phyloP scores from a whole-genome alignment of 2,329 filamentous ascomycete genomes.

The Paecilomyces dactylethromorphus region DNA sequence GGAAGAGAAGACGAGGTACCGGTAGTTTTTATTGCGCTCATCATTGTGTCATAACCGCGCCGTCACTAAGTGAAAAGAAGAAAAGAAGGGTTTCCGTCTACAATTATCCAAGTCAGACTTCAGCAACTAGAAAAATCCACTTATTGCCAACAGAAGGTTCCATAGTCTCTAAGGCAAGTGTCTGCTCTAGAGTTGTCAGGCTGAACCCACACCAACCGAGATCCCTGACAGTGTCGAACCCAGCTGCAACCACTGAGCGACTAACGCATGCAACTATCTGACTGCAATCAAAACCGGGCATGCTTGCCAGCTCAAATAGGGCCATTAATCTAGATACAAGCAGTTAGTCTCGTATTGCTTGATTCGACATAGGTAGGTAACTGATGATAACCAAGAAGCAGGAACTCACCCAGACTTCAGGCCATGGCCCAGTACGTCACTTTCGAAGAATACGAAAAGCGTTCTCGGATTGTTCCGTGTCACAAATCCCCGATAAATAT shows the following conservation, averaged over 20 bases:
- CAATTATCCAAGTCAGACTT: slow-evolving; percentile 49
- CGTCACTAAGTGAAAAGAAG: background rate
- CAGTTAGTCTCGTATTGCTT: slow-evolving; percentile 1
- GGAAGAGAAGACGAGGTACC: background rate
- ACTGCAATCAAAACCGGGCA: slow-evolving; percentile 63
- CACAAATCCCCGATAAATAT: slow-evolving; percentile 81
- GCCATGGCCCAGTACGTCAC: slow-evolving; percentile 64
- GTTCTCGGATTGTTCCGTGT: slow-evolving; percentile 64
- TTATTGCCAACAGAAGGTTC: slow-evolving; percentile 62
- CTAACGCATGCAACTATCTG: slow-evolving; percentile 77
- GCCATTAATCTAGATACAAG: slow-evolving; percentile 65
- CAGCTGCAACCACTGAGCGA: slow-evolving; percentile 56
- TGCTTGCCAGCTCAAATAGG: slow-evolving; percentile 78
- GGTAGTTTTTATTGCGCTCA: background rate
- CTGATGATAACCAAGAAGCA: background rate
- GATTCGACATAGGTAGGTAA: background rate
- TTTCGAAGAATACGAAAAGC: slow-evolving; percentile 84
- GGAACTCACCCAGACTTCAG: slow-evolving; percentile 75
- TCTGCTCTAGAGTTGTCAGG: slow-evolving; percentile 70
- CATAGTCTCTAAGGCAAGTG: slow-evolving; percentile 48
- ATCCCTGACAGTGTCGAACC: slow-evolving; percentile 65
- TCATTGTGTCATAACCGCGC: background rate
- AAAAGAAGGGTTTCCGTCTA: background rate
- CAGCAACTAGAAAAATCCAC: slow-evolving; percentile 88
- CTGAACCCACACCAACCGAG: slow-evolving; percentile 92